Conservation (phyloP, 441 rosid genomes). For the Arabidopsis hybrid region DNA sequence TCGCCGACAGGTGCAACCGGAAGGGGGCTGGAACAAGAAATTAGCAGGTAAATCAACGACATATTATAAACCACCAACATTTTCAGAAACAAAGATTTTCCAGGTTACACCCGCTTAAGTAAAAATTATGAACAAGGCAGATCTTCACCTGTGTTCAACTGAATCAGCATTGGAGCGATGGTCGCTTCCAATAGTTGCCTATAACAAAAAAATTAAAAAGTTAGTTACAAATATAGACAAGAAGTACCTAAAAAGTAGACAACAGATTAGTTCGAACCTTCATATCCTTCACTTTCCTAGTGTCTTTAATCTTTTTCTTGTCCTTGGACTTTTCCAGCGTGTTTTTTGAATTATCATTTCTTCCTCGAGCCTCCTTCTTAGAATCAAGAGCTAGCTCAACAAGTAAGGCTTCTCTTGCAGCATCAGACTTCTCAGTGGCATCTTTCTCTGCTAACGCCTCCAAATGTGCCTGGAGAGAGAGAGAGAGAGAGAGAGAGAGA, state of each 20-base stretch:
- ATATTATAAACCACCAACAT: conserved; percentile 22
- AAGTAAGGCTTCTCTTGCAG: conserved; percentile 94
- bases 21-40: conserved; percentile 66
- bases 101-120: conserved; percentile 18
- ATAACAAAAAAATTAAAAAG: conserved; percentile 37
- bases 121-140: conserved; percentile 6
- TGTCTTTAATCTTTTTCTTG: conserved; percentile 80
- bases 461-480: conserved; percentile 68
- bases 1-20: conserved; percentile 61
- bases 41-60: conserved; percentile 30
- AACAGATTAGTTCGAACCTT: conserved; percentile 58
- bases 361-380: conserved; percentile 68
- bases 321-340: conserved; percentile 85
- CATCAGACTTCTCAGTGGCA: conserved; percentile 97
- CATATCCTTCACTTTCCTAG: conserved; percentile 70
- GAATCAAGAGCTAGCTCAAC: conserved; percentile 96
- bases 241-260: conserved; percentile 22
- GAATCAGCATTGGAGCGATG: conserved; percentile 56
- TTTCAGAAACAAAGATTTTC: conserved; percentile 10
- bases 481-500: conserved; percentile 32
- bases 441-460: conserved; percentile 96
- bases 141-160: conserved; percentile 63
- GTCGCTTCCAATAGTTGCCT: conserved; percentile 63
- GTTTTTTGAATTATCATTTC: conserved; percentile 64
- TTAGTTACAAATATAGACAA: conserved; percentile 26